Conservation (phyloP, 2,329 filamentous ascomycete genomes). For the Monilinia fructicola region DNA sequence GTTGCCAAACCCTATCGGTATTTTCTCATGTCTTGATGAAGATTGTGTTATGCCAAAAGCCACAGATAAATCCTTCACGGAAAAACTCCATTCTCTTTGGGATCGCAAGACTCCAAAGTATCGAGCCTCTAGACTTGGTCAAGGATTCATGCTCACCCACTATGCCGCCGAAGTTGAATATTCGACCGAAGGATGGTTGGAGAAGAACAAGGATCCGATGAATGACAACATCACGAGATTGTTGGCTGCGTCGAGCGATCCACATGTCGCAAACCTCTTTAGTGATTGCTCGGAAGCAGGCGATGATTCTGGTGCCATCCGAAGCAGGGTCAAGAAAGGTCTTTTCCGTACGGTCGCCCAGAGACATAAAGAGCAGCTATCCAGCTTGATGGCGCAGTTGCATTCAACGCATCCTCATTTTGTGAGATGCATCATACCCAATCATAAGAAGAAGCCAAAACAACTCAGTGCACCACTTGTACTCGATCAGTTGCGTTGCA, state of each 20-base stretch:
- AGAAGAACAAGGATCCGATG: slow-evolving; percentile 98
- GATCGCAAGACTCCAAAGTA: slow-evolving; percentile 96
- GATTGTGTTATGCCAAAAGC: slow-evolving; percentile 99
- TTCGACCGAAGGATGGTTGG: slow-evolving; percentile 89
- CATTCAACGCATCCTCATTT: slow-evolving; percentile 98
- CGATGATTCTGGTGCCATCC: slow-evolving; percentile 66
- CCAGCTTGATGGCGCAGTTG: slow-evolving; percentile 90
- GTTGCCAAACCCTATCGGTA: slow-evolving; percentile 92
- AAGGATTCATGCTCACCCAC: slow-evolving; percentile 94
- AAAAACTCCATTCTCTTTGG: slow-evolving; percentile 96
- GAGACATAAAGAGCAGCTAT: slow-evolving; percentile 95
- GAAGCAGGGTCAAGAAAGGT: slow-evolving; percentile 90
- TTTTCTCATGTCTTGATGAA: slow-evolving; percentile 97
- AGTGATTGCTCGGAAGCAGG: slow-evolving; percentile 81
- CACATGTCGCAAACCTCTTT: slow-evolving; percentile 82
- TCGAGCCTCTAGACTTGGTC: slow-evolving; percentile 77
- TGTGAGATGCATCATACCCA: slow-evolving; percentile 94
- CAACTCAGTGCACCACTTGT: slow-evolving; percentile 90
- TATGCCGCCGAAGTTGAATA: slow-evolving; percentile 99
- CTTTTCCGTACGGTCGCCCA: slow-evolving; percentile 96
- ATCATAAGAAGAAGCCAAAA: slow-evolving; percentile 96
- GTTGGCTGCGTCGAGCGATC: slow-evolving; percentile 76
- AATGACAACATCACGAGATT: slow-evolving; percentile 96
- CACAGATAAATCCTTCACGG: slow-evolving; percentile 93
- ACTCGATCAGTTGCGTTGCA: slow-evolving; percentile 94